Conservation (phyloP, 2,329 filamentous ascomycete species). For the Ramichloridium luteum region DNA sequence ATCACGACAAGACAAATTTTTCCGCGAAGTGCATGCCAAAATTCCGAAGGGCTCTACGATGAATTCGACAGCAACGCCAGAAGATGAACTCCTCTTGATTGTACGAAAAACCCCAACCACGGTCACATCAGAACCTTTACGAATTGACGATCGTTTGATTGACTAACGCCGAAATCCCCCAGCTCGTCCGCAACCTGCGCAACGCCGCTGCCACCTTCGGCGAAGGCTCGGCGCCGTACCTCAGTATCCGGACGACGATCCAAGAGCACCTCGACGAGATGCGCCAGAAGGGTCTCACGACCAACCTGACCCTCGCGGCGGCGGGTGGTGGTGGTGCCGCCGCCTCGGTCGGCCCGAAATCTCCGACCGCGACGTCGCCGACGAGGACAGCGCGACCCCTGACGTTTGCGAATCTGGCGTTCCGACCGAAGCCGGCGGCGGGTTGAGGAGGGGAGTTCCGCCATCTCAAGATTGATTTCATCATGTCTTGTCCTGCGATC, state of each 20-base stretch:
- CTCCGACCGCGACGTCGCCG: neutral
- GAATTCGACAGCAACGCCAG: conserved; percentile 6
- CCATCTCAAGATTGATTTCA: no score
- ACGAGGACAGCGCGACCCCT: conserved; percentile 1
- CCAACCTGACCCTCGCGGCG: conserved; percentile 14
- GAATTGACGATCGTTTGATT: no score
- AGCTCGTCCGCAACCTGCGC: conserved; percentile 26
- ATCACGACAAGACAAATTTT: no score
- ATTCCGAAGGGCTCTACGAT: no score
- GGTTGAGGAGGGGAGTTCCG: no score
- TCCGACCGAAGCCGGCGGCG: conserved; percentile 4
- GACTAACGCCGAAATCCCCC: no score
- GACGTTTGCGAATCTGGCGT: conserved; percentile 3
- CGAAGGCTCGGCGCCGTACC: conserved; percentile 21
- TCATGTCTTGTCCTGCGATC: no score
- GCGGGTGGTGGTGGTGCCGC: no score
- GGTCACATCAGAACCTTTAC: no score
- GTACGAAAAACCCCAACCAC: no score
- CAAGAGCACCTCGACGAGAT: conserved; percentile 23
- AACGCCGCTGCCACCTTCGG: conserved; percentile 27
- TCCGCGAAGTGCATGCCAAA: no score
- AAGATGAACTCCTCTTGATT: conserved; percentile 20
- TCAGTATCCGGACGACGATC: conserved; percentile 20
- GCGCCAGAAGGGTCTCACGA: conserved; percentile 14
- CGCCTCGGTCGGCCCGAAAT: neutral